Percentiles rank a stretch among this genome's conserved stretches.
Evolutionary conservation across 2,329 filamentous ascomycete species (phyloP).

Genomic region (Phaeosphaeria sp.): DNA sequence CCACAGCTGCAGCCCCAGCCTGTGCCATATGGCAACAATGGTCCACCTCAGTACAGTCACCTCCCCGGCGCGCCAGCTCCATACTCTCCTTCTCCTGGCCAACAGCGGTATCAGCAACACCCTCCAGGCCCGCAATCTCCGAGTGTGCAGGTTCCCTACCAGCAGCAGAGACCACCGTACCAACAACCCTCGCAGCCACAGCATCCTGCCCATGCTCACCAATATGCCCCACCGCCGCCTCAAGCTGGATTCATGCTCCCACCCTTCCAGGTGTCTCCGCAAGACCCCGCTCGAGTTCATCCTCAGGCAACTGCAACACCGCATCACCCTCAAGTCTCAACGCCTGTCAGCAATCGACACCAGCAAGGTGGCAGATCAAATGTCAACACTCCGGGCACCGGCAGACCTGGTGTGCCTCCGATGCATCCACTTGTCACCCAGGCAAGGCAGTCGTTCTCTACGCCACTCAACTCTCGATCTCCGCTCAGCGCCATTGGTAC

Average conservation of each 20-base stretch:
- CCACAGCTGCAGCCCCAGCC: constrained; percentile 41
- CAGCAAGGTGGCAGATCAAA: constrained; percentile 10
- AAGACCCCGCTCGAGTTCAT: constrained; percentile 50
- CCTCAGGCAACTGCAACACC: constrained; percentile 37
- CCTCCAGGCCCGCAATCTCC: constrained; percentile 42
- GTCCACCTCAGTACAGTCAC: constrained; percentile 35
- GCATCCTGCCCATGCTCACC: constrained; percentile 40
- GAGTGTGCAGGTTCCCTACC: constrained; percentile 35
- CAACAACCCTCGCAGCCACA: constrained; percentile 37
- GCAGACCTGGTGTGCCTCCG: constrained; percentile 23
- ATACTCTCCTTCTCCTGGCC: constrained; percentile 37
- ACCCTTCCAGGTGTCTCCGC: constrained; percentile 56
- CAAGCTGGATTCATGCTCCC: constrained; percentile 57
- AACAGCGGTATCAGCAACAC: constrained; percentile 34
- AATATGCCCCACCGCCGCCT: constrained; percentile 46
- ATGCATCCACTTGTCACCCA: constrained; percentile 34
- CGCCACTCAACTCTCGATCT: constrained; percentile 31
- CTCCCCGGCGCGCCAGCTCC: constrained; percentile 33
- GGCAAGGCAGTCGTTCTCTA: constrained; percentile 33
- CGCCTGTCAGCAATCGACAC: constrained; percentile 32
- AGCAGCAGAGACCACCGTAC: constrained; percentile 42
- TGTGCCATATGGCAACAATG: constrained; percentile 32
- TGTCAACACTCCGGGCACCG: constrained; percentile 21
- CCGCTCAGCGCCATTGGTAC: constrained; percentile 34
- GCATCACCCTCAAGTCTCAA: constrained; percentile 38